A percentile compares a stretch with the other conserved stretches of the same genome.
These are phyloP conservation scores for Lentinula guzmanii DNA, from an alignment of 768 basidiomycete species.

Conservation along the genomic window DNA sequence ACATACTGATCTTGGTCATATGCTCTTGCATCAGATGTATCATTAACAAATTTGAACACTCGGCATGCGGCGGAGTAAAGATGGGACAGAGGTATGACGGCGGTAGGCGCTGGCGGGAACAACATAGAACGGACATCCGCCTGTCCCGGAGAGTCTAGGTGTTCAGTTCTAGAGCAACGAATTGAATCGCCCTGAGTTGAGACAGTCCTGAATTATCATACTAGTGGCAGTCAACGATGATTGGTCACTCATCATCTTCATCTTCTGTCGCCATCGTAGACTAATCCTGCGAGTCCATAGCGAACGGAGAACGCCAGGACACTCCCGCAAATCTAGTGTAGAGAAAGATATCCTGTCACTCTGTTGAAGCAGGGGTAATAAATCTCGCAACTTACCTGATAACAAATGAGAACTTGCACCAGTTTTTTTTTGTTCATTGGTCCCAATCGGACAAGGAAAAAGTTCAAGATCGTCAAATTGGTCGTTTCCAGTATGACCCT, in stretches of 20 bases:
- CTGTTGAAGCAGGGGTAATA: neutral
- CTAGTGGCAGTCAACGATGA: neutral
- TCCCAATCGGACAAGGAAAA: slow-evolving; percentile 73
- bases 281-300: slow-evolving; percentile 83
- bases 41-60: neutral
- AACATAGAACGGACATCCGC: slow-evolving; percentile 5
- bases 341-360: slow-evolving; percentile 6
- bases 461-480: slow-evolving; percentile 90
- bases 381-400: slow-evolving; percentile 54
- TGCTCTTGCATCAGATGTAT: too few relatives aligned
- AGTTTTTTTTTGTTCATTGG: slow-evolving; percentile 82
- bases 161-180: neutral
- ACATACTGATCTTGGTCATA: neutral
- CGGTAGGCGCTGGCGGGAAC: neutral
- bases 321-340: slow-evolving; percentile 65
- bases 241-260: slow-evolving; percentile 23
- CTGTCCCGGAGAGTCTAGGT: neutral
- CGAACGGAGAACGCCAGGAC: slow-evolving; percentile 77
- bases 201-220: neutral
- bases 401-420: slow-evolving; percentile 62
- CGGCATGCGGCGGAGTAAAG: neutral
- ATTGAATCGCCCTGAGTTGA: neutral
- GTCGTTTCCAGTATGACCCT: slow-evolving; percentile 65
- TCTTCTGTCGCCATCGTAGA: slow-evolving; percentile 90
- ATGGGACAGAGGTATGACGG: neutral